Conservation (phyloP, 2,329 filamentous ascomycete genomes). For the Sphaerulina musiva region DNA sequence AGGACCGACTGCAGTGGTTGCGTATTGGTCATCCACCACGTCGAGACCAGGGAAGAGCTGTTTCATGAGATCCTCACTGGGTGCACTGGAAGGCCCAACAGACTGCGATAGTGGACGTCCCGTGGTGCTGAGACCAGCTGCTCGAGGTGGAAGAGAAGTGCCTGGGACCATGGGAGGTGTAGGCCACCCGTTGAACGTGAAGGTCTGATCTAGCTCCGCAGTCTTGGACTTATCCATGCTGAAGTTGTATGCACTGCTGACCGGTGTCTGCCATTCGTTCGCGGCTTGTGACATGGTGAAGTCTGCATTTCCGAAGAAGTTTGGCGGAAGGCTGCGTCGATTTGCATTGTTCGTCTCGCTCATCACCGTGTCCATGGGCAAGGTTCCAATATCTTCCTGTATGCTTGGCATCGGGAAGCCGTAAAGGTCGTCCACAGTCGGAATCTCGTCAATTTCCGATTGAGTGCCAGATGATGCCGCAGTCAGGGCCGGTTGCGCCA, state of each 20-base stretch:
- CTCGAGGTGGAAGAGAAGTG: conserved; percentile 15
- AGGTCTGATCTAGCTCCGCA: conserved; percentile 7
- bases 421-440: conserved; percentile 31
- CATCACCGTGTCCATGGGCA: conserved; percentile 12
- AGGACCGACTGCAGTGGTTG: conserved; percentile 9
- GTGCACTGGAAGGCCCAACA: conserved; percentile 25
- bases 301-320: conserved; percentile 29
- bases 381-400: conserved; percentile 25
- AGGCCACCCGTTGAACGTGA: conserved; percentile 21
- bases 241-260: conserved; percentile 6
- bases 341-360: conserved; percentile 20
- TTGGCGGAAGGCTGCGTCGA: conserved; percentile 29
- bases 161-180: conserved; percentile 18
- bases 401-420: conserved; percentile 30
- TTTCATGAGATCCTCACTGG: conserved; percentile 29
- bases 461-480: conserved; percentile 36
- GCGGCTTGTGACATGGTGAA: conserved; percentile 17
- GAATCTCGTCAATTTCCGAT: conserved; percentile 35
- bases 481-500: conserved; percentile 35
- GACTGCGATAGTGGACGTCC: conserved; percentile 27
- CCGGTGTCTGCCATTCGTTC: conserved; percentile 22
- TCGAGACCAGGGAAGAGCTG: conserved; percentile 33
- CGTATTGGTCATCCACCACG: conserved; percentile 18
- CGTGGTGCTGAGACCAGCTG: conserved; percentile 8
- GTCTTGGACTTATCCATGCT: conserved; percentile 16